phyloP scores from a whole-genome alignment of 2,329 filamentous ascomycete species.

The Hypoxylon sp. region DNA sequence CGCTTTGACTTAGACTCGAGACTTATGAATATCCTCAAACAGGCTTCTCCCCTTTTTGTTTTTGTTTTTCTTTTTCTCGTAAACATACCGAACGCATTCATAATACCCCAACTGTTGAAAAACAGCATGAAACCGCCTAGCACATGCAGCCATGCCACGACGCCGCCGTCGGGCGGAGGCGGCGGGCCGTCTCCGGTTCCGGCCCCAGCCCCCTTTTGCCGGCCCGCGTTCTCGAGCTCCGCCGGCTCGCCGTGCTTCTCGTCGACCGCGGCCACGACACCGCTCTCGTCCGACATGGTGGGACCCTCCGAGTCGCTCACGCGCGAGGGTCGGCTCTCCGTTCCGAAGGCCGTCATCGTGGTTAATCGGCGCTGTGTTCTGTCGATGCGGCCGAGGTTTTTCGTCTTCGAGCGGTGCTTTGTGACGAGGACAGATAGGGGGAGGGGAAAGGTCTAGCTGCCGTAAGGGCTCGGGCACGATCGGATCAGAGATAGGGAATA shows the following conservation, averaged over 20 bases:
- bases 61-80: too few relatives aligned
- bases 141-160: constrained; percentile 53
- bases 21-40: too few relatives aligned
- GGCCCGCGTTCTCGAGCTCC: neutral
- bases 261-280: neutral
- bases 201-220: neutral
- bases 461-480: too few relatives aligned
- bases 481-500: too few relatives aligned
- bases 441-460: too few relatives aligned
- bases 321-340: constrained; percentile 9
- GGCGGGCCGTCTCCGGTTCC: constrained; percentile 17
- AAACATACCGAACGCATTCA: constrained; percentile 38
- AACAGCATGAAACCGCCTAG: constrained; percentile 48
- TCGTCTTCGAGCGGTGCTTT: neutral
- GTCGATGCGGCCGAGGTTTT: too few relatives aligned
- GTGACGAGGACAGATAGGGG: constrained; percentile 2
- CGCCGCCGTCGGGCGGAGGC: constrained; percentile 45
- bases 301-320: constrained; percentile 31
- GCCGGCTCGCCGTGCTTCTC: constrained; percentile 16
- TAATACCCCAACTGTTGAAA: constrained; percentile 37
- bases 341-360: constrained; percentile 11
- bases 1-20: too few relatives aligned
- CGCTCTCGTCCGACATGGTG: constrained; percentile 27
- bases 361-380: too few relatives aligned
- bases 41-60: too few relatives aligned